Evolutionary conservation across 305 asterid genomes (phyloP), one percentile per base, ranked within the genome.

Genomic region (Fraxinus baroniana): DNA sequence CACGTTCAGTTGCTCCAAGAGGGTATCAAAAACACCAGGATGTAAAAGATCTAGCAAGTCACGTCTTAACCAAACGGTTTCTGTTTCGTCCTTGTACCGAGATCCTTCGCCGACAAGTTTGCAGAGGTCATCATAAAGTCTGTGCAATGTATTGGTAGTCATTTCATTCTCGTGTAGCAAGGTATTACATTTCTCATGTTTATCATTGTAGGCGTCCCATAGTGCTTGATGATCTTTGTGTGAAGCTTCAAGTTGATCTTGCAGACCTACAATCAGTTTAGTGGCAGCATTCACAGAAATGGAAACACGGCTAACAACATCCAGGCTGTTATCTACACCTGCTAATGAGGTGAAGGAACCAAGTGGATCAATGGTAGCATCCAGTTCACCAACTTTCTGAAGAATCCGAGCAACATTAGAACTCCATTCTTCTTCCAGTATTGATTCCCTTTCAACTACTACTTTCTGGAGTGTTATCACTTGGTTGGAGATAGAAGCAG

Each of bases 341-440:
- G 82, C 82, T 66, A 81, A 80, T 57, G 85, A 70, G 85, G 80
- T 80, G 82, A 90, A 76, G 75, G 79, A 32, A 71, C 76, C 57
- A 75, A 84, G 74, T 17, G 86, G 85, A 81, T 83, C 84, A 86
- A 88, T 55, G 70, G 87, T 86, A 83, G 88, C 84, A 84, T 93
- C 93, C 24, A 96, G 91, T 90, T 83, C 85, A 49, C 80, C 83
- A 80, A 90, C 91, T 83, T 84, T 83, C 89, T 84, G 88, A 88
- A 92, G 85, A 86, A 93, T 83, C 87, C 87, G 87, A 74, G 90
- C 85, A 81, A 86, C 87, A 79, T 79, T 85, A 84, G 95, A 89
- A 77, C 86, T 90, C 97, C 94, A 89, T 80, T 92, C 92, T 83
- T 87, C 91, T 80, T 87, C 92, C 84, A 91, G 90, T 79, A 79